These are phyloP conservation scores for Chaetomidium leptoderma DNA, from an alignment of 495 filamentous ascomycete genomes.

Conservation along the genomic window DNA sequence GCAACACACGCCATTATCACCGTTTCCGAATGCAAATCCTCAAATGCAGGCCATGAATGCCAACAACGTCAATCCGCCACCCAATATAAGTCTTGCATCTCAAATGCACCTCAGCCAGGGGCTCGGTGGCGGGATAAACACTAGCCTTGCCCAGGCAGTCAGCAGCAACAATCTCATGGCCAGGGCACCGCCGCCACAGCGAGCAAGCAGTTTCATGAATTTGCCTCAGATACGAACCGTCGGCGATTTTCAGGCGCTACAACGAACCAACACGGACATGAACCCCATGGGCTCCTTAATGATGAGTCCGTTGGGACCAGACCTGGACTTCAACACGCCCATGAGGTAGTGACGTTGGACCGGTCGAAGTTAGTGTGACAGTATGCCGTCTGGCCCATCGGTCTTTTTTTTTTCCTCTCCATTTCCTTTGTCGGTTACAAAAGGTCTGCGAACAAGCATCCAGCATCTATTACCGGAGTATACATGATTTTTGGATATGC, in stretches of 20 bases:
- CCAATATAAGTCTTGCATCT: constrained; percentile 26
- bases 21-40: constrained; percentile 32
- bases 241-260: constrained; percentile 45
- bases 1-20: constrained; percentile 32
- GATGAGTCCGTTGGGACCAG: constrained; percentile 29
- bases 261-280: constrained; percentile 41
- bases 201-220: constrained; percentile 39
- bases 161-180: constrained; percentile 35
- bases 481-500: constrained; percentile 6
- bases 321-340: constrained; percentile 36
- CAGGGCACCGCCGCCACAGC: constrained; percentile 36
- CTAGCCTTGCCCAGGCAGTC: constrained; percentile 19
- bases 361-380: not conserved
- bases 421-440: constrained; percentile 16
- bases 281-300: constrained; percentile 36
- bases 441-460: constrained; percentile 8
- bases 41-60: constrained; percentile 36
- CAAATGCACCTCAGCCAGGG: constrained; percentile 35
- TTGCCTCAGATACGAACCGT: constrained; percentile 41
- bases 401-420: not conserved
- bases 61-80: constrained; percentile 29
- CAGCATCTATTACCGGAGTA: constrained; percentile 21
- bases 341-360: constrained; percentile 28
- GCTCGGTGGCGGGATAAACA: constrained; percentile 30
- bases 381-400: no score